A percentile compares a stretch with the other conserved stretches of the same genome.
These are phyloP conservation scores for Phytophthora boehmeriae DNA, from an alignment of 352 stramenopile species.

Conservation along the genomic window DNA sequence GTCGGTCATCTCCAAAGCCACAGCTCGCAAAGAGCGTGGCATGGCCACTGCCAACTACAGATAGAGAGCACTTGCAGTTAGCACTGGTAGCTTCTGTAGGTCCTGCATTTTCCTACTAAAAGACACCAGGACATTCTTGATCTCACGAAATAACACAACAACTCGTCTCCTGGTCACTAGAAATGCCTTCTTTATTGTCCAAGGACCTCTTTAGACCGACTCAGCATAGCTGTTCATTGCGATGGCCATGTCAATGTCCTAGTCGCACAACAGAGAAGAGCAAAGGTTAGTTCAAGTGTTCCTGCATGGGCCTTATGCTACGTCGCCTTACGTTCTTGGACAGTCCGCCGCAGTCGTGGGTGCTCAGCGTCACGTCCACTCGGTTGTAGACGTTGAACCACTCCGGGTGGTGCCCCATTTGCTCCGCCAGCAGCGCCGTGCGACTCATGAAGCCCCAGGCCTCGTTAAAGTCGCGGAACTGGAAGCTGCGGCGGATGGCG, in stretches of 20 bases:
- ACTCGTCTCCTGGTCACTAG: background rate
- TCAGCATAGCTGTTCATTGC: conserved; percentile 77
- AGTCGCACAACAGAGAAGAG: background rate
- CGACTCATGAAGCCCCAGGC: conserved; percentile 86
- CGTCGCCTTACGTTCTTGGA: conserved; percentile 79
- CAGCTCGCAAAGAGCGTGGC: conserved; percentile 61
- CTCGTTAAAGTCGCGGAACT: conserved; percentile 86
- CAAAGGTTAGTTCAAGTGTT: no score
- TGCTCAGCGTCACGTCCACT: conserved; percentile 96
- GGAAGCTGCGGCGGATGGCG: conserved; percentile 84
- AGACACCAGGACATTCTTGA: background rate
- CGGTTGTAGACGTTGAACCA: conserved; percentile 99
- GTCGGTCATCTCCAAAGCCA: conserved; percentile 78
- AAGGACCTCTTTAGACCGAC: conserved; percentile 14
- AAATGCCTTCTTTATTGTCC: background rate
- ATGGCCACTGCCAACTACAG: conserved; percentile 51
- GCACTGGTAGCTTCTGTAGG: background rate
- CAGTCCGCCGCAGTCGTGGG: conserved; percentile 94
- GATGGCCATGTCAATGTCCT: conserved; percentile 74
- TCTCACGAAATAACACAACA: background rate
- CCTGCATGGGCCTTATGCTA: no score
- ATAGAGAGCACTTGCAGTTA: conserved; percentile 27
- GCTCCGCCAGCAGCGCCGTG: conserved; percentile 74
- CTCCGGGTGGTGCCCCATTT: conserved; percentile 98
- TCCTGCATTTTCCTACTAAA: background rate